A percentile compares a stretch with the other conserved stretches of the same genome.
Evolutionary conservation across 2,329 filamentous ascomycete species (phyloP).

Genomic region (Sporothrix pallida): DNA sequence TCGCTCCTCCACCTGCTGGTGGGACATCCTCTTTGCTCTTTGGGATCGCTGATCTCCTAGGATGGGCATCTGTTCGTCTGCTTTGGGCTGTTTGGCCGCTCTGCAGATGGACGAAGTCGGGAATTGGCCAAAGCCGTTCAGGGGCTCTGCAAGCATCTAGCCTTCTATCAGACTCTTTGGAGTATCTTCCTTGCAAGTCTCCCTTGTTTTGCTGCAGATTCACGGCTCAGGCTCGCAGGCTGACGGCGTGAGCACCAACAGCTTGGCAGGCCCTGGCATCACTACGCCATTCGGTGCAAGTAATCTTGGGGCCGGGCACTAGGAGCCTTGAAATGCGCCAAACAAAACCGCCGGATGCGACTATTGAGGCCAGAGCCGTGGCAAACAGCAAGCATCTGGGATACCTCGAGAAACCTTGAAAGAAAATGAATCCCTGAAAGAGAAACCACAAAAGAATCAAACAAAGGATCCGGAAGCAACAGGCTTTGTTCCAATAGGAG

Average conservation of each 20-base stretch:
- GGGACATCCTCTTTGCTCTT: neutral
- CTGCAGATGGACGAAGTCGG: neutral
- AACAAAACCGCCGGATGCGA: conserved; percentile 17
- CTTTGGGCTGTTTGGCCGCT: neutral
- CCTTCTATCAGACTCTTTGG: no score
- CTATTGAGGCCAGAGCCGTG: conserved; percentile 20
- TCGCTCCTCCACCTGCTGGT: neutral
- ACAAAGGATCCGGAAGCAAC: conserved; percentile 4
- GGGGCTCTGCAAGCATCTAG: neutral
- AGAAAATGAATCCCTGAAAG: neutral
- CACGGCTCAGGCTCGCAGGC: neutral
- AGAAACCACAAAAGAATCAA: neutral
- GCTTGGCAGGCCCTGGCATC: neutral
- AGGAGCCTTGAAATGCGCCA: conserved; percentile 5
- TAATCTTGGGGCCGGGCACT: neutral
- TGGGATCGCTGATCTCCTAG: conserved; percentile 8
- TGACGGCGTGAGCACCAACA: conserved; percentile 1
- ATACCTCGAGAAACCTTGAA: neutral
- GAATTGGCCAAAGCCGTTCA: neutral
- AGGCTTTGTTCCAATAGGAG: conserved; percentile 11
- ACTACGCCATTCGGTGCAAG: neutral
- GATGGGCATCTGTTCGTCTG: conserved; percentile 8
- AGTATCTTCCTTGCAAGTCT: no score
- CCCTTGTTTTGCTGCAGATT: neutral
- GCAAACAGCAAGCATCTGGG: neutral